Percentiles rank a stretch among this genome's conserved stretches.
Evolutionary conservation across 495 filamentous ascomycete genomes (phyloP).

Genomic region (Chaetomium cochliodes): DNA sequence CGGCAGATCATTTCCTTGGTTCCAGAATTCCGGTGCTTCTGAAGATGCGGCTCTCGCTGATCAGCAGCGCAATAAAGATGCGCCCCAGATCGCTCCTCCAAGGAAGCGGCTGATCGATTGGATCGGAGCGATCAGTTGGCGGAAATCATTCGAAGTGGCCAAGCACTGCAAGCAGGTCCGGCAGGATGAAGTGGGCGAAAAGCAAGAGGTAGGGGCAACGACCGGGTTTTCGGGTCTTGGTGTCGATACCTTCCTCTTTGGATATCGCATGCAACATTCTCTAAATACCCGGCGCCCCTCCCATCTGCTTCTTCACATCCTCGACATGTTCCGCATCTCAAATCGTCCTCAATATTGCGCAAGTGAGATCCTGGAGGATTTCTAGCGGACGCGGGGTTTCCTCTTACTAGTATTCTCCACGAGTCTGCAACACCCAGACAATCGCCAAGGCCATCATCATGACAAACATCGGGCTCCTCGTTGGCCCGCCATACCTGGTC

Average conservation of each 20-base stretch:
- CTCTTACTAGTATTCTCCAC: neutral
- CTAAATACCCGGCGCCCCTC: constrained; percentile 7
- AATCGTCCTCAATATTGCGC: neutral
- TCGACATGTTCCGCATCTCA: neutral
- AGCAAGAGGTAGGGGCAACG: neutral
- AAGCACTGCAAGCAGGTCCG: neutral
- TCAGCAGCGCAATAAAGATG: neutral
- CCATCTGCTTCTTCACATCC: neutral
- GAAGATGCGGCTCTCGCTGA: constrained; percentile 1
- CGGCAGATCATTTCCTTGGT: constrained; percentile 1
- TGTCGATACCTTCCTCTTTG: constrained; percentile 16
- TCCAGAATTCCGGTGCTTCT: neutral
- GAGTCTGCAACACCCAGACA: neutral
- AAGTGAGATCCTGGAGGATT: neutral
- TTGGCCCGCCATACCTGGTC: neutral
- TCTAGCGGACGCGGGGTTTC: neutral
- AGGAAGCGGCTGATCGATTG: neutral
- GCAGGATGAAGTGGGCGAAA: neutral
- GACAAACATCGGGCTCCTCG: neutral
- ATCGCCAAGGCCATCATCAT: neutral
- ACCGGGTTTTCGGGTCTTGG: constrained; percentile 17
- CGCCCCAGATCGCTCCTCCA: neutral
- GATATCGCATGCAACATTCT: neutral
- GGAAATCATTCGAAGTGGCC: neutral
- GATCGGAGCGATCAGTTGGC: neutral